Evolutionary conservation across 2,329 filamentous ascomycete genomes (phyloP).

Genomic region (Xylaria sp.): DNA sequence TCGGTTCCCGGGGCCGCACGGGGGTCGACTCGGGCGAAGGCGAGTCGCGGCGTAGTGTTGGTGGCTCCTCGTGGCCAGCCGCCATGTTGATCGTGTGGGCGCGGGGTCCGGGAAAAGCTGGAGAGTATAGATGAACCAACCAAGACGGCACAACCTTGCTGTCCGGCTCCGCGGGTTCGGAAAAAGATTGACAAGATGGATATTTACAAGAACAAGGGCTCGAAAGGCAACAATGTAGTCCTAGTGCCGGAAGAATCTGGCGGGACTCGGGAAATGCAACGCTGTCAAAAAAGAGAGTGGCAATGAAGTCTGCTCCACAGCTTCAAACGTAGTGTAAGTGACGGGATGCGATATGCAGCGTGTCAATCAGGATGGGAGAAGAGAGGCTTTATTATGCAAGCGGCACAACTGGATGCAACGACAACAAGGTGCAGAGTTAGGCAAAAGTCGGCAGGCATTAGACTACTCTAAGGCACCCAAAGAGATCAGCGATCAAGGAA

Average conservation of each 20-base stretch:
- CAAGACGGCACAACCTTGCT: conserved; percentile 9
- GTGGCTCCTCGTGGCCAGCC: conserved; percentile 43
- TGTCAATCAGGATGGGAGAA: background rate
- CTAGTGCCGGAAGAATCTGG: conserved; percentile 4
- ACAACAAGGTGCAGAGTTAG: conserved; percentile 15
- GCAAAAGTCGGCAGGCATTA: conserved; percentile 12
- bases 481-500: conserved; percentile 17
- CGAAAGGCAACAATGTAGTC: conserved; percentile 7
- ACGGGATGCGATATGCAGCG: conserved; percentile 8
- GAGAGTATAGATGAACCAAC: background rate
- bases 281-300: conserved; percentile 21
- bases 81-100: conserved; percentile 41
- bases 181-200: background rate
- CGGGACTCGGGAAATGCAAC: conserved; percentile 13
- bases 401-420: conserved; percentile 19
- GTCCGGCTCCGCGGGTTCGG: background rate
- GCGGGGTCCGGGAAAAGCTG: background rate
- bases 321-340: conserved; percentile 26
- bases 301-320: conserved; percentile 33
- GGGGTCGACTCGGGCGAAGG: conserved; percentile 70
- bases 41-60: conserved; percentile 58
- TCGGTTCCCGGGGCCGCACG: conserved; percentile 65
- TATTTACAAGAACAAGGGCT: background rate
- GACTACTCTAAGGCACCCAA: conserved; percentile 10
- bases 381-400: conserved; percentile 22